These are phyloP conservation scores for Lachancea nothofagi DNA, from an alignment of 805 yeast species.

Conservation along the genomic window DNA sequence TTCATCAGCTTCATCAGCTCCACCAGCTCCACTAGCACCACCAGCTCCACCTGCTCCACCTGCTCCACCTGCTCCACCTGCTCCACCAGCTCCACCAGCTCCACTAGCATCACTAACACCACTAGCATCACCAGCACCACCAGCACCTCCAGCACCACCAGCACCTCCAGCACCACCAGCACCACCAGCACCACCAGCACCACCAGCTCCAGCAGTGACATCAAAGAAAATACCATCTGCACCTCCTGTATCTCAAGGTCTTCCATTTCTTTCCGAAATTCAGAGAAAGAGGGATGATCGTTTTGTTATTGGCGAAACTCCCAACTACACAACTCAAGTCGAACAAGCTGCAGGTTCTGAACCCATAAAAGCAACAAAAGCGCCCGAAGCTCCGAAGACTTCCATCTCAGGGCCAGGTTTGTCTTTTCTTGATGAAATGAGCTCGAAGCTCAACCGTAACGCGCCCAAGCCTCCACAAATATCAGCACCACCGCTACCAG, in stretches of 20 bases:
- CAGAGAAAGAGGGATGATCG: conserved; percentile 44
- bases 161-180: conserved; percentile 26
- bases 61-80: conserved; percentile 18
- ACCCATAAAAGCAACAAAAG: conserved; percentile 15
- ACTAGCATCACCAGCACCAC: conserved; percentile 14
- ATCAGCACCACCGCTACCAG: conserved; percentile 6
- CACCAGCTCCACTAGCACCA: conserved; percentile 21
- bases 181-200: conserved; percentile 21
- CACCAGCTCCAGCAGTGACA: conserved; percentile 22
- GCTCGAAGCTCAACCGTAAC: conserved; percentile 21
- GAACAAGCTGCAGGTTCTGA: conserved; percentile 16
- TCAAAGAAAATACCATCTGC: conserved; percentile 17
- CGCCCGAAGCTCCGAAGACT: conserved; percentile 15
- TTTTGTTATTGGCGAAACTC: conserved; percentile 38
- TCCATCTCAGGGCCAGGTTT: conserved; percentile 17
- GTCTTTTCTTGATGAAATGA: conserved; percentile 31
- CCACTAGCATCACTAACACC: conserved; percentile 20
- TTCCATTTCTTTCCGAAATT: conserved; percentile 48
- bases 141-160: conserved; percentile 15
- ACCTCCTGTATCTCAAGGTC: conserved; percentile 33
- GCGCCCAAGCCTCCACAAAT: conserved; percentile 14
- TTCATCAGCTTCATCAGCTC: conserved; percentile 22
- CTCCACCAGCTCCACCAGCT: conserved; percentile 24
- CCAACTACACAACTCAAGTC: conserved; percentile 23
- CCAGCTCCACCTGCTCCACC: conserved; percentile 22